phyloP scores from a whole-genome alignment of 2,329 filamentous ascomycete species.

The Orbilia oligospora region DNA sequence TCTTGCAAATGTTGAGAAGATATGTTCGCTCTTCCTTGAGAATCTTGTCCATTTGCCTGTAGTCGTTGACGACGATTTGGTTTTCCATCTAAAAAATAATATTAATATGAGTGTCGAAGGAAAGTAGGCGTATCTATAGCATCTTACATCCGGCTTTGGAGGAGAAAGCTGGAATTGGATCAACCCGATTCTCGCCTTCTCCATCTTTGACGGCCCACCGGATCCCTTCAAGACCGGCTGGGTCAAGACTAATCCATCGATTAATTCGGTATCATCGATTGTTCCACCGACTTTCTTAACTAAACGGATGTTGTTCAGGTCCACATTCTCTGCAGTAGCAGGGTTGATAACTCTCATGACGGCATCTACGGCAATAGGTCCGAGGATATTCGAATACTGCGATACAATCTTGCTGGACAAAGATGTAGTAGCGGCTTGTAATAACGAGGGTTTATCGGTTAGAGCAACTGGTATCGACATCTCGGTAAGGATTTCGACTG shows the following conservation, averaged over 20 bases:
- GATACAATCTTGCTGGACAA: slow-evolving; percentile 99
- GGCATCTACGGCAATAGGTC: slow-evolving; percentile 98
- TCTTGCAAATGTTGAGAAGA: slow-evolving; percentile 98
- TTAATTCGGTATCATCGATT: slow-evolving; percentile 97
- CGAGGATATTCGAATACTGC: slow-evolving; percentile 93
- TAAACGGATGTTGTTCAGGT: slow-evolving; percentile 95
- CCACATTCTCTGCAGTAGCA: slow-evolving; percentile 95
- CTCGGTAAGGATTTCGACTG: slow-evolving; percentile 89
- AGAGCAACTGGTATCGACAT: slow-evolving; percentile 96
- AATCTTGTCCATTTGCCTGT: slow-evolving; percentile 99
- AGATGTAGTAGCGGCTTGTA: slow-evolving; percentile 96
- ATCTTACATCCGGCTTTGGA: slow-evolving; percentile 90
- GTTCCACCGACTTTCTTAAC: slow-evolving; percentile 98
- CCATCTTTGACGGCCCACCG: slow-evolving; percentile 89
- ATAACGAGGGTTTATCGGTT: slow-evolving; percentile 86
- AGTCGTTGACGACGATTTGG: slow-evolving; percentile 98
- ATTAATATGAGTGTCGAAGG: slow-evolving; percentile 58
- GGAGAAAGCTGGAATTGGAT: slow-evolving; percentile 99
- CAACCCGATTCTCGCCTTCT: slow-evolving; percentile 95
- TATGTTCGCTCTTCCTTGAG: slow-evolving; percentile 99
- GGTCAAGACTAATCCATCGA: slow-evolving; percentile 92
- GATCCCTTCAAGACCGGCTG: slow-evolving; percentile 95
- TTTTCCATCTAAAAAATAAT: slow-evolving; percentile 85
- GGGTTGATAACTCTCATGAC: slow-evolving; percentile 96
- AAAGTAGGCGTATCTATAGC: neutral